Base-by-base conservation (phyloP, 2,329 filamentous ascomycete species). In the Herpotrichia juniperi region DNA sequence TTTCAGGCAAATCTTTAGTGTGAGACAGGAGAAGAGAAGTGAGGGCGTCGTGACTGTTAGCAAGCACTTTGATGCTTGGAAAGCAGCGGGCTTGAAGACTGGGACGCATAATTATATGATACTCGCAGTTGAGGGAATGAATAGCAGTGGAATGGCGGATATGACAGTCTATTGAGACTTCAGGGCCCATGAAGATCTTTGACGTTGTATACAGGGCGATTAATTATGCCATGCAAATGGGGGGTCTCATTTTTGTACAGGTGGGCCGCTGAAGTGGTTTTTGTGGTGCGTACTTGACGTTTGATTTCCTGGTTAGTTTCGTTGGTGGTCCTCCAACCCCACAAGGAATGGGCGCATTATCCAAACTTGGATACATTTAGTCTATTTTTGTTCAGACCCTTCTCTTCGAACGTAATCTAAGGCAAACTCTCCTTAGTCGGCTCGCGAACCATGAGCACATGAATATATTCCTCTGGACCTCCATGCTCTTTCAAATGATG, bases 1-100 rank as follows among this genome's bases (percentile, higher is more conserved):
- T 19, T 80, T 81, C 57, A 67, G 74, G 56, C 79, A 81, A 65
- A 81, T 73, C 69, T 80, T 74, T 76, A 56, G 51, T 19, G 53
- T 60, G 14, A 46, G 57, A n/a, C 22, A 37, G 17, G 30, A 42
- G 9, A 44, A 50, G 34, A 43, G 55, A n/a, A 34, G 37, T 21
- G 30, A 30, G 14, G 53, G 53, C 1, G 43, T 46, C 2, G 31
- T 56, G 16, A 56, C 16, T 4, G 37, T 46, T 16, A 19, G 9
- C 11, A 56, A 32, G 2, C 53, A 56, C 31, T 56, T 53, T 25
- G 32, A 53, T 9, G 53, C 31, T 6, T 56, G 53, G 53, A 48
- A 34, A 10, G 46, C 30, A n/a, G n/a, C 42, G 10, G 52, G 52
- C 12, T 28, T 51, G 34, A 51, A 35, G 43, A 42, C 46, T 7